Base-by-base conservation (phyloP, 257 asterid genomes). In the Gynochthodes officinalis region DNA sequence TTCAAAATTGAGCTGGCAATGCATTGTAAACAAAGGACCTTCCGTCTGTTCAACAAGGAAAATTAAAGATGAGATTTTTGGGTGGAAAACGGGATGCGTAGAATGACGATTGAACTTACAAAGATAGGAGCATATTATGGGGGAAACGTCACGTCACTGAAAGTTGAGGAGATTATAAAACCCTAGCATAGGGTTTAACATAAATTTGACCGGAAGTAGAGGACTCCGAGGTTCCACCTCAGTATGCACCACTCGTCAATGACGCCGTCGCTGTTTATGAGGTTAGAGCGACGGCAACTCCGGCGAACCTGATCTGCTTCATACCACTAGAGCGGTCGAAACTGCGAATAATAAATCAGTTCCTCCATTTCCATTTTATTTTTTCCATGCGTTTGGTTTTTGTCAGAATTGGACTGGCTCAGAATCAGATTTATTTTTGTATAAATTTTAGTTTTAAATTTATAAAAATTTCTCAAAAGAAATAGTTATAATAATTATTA, bases 41-140 rank as follows among this genome's bases (percentile, higher is more conserved):
- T 55, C 30, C 49, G 43, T 23, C 73, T 69, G 63, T 12, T 52
- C 27, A 62, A 60, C 67, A 19, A 64, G 48, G 68, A 63, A 39
- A 23, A 40, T 39, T 40, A 39, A 39, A 33, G 33, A 40, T 11
- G 33, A 39, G 4, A 12, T 23, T 64, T 63, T 43, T n/a, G 32
- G 3, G 43, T 18, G 33, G 46, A 12, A 21, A 64, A 18, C n/a
- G 33, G 14, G 69, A 40, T 39, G 37, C 37, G n/a, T 2, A 63
- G 5, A 14, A 0, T 15, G 28, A 7, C 21, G 15, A 39, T 39
- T 57, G 48, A 62, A 68, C 84, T 54, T 76, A 80, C 84, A 57
- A 23, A n/a, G 67, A 15, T 13, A 73, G 78, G 43, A 50, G 71
- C 81, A 80, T 33, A 32, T 75, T 53, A 18, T 7, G 21, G 3